phyloP scores from a whole-genome alignment of 345 rosid species.

The Gossypium arboreum region DNA sequence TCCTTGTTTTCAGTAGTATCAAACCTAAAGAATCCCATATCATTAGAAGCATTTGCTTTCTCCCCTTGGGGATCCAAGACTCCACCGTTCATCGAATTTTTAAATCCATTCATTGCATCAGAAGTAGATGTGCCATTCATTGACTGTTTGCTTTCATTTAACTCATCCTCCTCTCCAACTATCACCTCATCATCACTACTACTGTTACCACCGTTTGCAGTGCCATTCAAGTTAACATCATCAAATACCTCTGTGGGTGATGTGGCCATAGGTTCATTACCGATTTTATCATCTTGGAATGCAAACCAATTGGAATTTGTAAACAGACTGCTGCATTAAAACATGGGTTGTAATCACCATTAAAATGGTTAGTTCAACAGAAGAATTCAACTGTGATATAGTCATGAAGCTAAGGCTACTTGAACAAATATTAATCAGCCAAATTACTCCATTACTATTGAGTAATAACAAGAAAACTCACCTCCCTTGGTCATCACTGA shows the following conservation, averaged over 20 bases:
- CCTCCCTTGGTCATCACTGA: constrained; percentile 97
- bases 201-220: constrained; percentile 57
- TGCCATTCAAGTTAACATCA: constrained; percentile 66
- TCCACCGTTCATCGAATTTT: constrained; percentile 19
- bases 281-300: constrained; percentile 74
- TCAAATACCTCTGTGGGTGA: constrained; percentile 69
- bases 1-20: constrained; percentile 56
- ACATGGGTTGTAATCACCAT: neutral
- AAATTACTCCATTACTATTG: neutral
- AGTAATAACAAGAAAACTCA: constrained; percentile 25
- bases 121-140: constrained; percentile 52
- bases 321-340: constrained; percentile 61
- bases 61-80: constrained; percentile 27
- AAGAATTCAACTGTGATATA: neutral
- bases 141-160: constrained; percentile 45
- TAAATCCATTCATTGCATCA: constrained; percentile 32
- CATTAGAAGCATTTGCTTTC: constrained; percentile 36
- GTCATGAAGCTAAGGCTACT: constrained; percentile 3
- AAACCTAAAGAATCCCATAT: constrained; percentile 48
- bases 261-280: constrained; percentile 43
- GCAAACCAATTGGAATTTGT: constrained; percentile 98
- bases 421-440: neutral
- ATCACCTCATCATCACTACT: constrained; percentile 93
- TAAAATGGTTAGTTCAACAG: neutral
- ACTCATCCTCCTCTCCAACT: constrained; percentile 69